Percentiles rank a stretch among this genome's conserved stretches.
phyloP scores from a whole-genome alignment of 495 filamentous ascomycete species.

The Podospora tetraspora region DNA sequence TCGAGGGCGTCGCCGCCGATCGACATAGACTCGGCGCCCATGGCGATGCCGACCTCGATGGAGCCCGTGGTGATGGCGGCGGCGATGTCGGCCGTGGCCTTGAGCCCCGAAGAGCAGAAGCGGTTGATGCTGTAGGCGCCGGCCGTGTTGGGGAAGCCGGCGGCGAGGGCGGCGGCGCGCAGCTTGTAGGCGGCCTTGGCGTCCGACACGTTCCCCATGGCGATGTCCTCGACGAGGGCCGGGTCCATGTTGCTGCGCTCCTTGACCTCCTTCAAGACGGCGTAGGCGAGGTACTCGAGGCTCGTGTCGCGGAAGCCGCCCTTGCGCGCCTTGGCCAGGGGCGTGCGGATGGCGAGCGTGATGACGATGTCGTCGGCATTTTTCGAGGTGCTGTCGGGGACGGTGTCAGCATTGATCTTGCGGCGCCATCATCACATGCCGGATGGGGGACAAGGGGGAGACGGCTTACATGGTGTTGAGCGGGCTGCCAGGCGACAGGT shows the following conservation, averaged over 20 bases:
- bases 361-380: constrained; percentile 96
- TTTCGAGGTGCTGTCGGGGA: constrained; percentile 67
- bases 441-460: neutral
- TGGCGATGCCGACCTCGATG: constrained; percentile 82
- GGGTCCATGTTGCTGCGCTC: constrained; percentile 74
- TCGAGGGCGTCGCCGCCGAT: constrained; percentile 60
- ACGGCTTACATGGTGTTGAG: constrained; percentile 68
- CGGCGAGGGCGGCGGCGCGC: constrained; percentile 81
- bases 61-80: constrained; percentile 74
- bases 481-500: constrained; percentile 67
- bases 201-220: constrained; percentile 85
- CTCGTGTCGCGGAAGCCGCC: constrained; percentile 93
- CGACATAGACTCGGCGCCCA: constrained; percentile 87
- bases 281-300: constrained; percentile 79
- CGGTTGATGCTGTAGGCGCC: constrained; percentile 79
- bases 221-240: constrained; percentile 82
- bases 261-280: constrained; percentile 69
- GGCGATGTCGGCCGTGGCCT: constrained; percentile 90
- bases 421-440: neutral
- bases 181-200: constrained; percentile 83
- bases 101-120: constrained; percentile 94
- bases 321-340: constrained; percentile 69
- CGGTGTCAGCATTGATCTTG: neutral
- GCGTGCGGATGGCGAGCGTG: constrained; percentile 72
- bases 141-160: constrained; percentile 89